Evolutionary conservation across 169 alveolate genomes (phyloP).

Genomic region (Amoebophrya sp.): DNA sequence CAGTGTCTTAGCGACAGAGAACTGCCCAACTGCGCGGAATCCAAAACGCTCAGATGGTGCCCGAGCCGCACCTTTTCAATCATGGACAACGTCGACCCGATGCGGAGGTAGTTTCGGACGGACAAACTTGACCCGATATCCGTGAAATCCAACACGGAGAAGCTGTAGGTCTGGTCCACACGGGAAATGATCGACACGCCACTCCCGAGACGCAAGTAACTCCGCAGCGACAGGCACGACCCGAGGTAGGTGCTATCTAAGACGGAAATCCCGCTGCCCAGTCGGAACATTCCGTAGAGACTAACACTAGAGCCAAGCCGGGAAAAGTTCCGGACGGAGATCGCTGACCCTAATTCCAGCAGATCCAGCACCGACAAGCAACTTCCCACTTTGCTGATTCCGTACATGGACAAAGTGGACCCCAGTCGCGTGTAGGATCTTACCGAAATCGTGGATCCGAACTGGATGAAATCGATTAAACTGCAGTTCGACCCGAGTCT

Average conservation of each 20-base stretch:
- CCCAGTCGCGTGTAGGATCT: conserved; percentile 5
- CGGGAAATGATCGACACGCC: background rate
- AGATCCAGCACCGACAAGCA: background rate
- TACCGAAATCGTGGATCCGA: background rate
- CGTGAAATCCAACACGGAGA: background rate
- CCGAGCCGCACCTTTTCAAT: background rate
- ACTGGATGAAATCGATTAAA: background rate
- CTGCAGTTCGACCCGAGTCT: background rate
- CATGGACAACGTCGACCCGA: background rate
- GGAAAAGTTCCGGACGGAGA: background rate
- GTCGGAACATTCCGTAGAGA: background rate
- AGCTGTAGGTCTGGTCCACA: too few species aligned
- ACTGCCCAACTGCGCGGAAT: background rate
- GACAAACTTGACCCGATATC: background rate
- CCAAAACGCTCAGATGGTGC: background rate
- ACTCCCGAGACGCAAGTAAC: background rate
- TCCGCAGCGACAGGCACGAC: background rate
- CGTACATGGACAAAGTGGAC: conserved; percentile 20
- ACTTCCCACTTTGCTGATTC: background rate
- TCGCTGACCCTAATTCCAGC: background rate
- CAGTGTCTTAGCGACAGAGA: background rate
- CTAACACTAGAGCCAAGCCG: background rate
- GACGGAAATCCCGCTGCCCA: background rate
- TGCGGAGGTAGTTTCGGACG: background rate
- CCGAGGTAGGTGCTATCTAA: background rate